phyloP scores from a whole-genome alignment of 305 asterid species.

The Fraxinus dipetala region DNA sequence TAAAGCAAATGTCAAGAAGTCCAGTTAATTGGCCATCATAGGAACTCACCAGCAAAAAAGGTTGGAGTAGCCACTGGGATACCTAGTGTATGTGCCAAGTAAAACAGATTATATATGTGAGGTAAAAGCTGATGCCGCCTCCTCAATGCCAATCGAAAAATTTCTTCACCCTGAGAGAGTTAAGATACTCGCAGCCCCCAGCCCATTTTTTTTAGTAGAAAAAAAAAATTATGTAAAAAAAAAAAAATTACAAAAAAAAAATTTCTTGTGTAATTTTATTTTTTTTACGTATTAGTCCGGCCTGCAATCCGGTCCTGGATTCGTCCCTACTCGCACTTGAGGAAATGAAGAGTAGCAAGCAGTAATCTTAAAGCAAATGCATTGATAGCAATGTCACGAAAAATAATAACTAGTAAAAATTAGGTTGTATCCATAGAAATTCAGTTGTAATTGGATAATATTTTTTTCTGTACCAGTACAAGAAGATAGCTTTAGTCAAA shows the following conservation, averaged over 20 bases:
- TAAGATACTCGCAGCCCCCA: not conserved
- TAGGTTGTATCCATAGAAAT: not conserved
- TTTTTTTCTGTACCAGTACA: not conserved
- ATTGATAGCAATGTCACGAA: not conserved
- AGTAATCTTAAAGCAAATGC: slow-evolving; percentile 11
- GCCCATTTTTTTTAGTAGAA: no score
- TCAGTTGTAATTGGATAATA: not conserved
- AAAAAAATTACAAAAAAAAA: no score
- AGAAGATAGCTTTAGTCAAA: not conserved
- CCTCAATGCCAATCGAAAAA: slow-evolving; percentile 84
- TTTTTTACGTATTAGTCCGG: no score
- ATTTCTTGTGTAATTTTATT: no score
- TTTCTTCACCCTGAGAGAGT: slow-evolving; percentile 74
- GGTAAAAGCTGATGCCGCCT: slow-evolving; percentile 86
- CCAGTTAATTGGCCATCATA: slow-evolving; percentile 2
- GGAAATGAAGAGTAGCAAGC: not conserved
- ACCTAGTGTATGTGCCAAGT: slow-evolving; percentile 77
- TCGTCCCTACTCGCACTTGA: not conserved
- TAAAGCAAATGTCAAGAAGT: slow-evolving; percentile 9
- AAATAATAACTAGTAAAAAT: not conserved
- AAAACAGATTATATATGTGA: slow-evolving; percentile 86
- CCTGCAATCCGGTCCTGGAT: no score
- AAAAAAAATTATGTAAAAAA: no score
- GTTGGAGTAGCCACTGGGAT: slow-evolving; percentile 79
- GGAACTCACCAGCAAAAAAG: slow-evolving; percentile 68